phyloP scores from a whole-genome alignment of 768 basidiomycete genomes.

The Leccinum broughii region DNA sequence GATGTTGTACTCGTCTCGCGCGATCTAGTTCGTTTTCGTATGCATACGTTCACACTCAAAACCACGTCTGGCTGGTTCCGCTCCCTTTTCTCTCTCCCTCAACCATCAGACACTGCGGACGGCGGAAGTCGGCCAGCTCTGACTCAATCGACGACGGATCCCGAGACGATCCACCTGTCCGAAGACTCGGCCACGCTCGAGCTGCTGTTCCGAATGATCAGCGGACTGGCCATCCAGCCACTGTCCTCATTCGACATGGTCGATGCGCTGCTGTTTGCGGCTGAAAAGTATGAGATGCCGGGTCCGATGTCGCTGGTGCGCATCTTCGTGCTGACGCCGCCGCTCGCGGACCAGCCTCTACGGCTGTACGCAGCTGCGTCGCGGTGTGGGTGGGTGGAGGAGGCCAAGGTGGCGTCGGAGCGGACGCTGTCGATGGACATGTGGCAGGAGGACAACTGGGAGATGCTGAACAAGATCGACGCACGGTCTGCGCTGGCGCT shows the following conservation, averaged over 20 bases:
- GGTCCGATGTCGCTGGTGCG: constrained; percentile 62
- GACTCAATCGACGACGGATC: constrained; percentile 11
- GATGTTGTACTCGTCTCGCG: constrained; percentile 55
- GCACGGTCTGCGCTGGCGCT: constrained; percentile 54
- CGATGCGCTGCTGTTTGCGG: constrained; percentile 58
- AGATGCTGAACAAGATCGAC: constrained; percentile 47
- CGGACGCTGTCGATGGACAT: constrained; percentile 57
- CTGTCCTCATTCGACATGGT: constrained; percentile 53
- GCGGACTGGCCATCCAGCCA: constrained; percentile 52
- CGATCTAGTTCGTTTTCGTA: constrained; percentile 34
- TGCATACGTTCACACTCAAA: constrained; percentile 61
- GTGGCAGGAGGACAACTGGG: constrained; percentile 45
- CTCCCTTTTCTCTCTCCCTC: constrained; percentile 59
- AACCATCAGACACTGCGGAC: constrained; percentile 19
- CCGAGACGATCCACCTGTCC: constrained; percentile 51
- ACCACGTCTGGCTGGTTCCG: constrained; percentile 59
- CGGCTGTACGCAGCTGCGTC: constrained; percentile 56
- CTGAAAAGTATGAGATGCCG: constrained; percentile 72
- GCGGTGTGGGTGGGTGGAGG: constrained; percentile 59
- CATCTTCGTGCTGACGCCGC: constrained; percentile 53
- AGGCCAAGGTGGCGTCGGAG: constrained; percentile 53
- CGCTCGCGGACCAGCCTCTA: constrained; percentile 50
- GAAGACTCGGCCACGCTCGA: constrained; percentile 59
- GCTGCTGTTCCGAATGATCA: constrained; percentile 58
- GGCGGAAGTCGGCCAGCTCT: constrained; percentile 4